Percentiles rank a stretch among this genome's conserved stretches.
phyloP scores from a whole-genome alignment of 768 basidiomycete species.

The Austroboletus eburneus region DNA sequence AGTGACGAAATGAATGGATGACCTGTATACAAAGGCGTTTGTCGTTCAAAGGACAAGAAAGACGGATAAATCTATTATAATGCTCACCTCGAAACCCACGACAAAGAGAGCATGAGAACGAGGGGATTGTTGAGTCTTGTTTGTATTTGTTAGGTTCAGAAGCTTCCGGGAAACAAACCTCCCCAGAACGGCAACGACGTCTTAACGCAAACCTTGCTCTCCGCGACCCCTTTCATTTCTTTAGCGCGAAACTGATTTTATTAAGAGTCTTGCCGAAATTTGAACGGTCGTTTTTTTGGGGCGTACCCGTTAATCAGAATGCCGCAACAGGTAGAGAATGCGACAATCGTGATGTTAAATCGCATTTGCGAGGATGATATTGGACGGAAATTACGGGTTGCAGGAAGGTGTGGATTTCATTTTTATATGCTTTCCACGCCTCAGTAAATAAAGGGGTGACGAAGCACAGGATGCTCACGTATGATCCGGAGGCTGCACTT shows the following conservation, averaged over 20 bases:
- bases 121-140: slow-evolving; percentile 10
- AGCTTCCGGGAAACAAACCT: slow-evolving; percentile 20
- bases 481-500: slow-evolving; percentile 46
- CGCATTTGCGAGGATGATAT: slow-evolving; percentile 36
- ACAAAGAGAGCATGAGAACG: background rate
- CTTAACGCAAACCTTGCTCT: too few relatives aligned
- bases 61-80: background rate
- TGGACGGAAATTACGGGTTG: slow-evolving; percentile 54
- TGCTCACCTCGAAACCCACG: too few relatives aligned
- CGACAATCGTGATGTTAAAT: slow-evolving; percentile 41
- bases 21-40: background rate
- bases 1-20: slow-evolving; percentile 21
- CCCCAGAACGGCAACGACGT: slow-evolving; percentile 12
- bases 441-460: slow-evolving; percentile 7
- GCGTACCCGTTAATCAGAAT: slow-evolving; percentile 24
- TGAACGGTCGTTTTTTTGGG: background rate
- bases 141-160: slow-evolving; percentile 30
- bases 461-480: slow-evolving; percentile 48
- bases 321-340: slow-evolving; percentile 48
- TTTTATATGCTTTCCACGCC: slow-evolving; percentile 13
- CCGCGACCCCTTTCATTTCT: background rate
- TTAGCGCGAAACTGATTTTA: background rate
- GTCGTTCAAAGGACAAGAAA: background rate
- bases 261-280: slow-evolving; percentile 1
- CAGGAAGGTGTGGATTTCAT: slow-evolving; percentile 51